phyloP scores from a whole-genome alignment of 2,329 filamentous ascomycete species.

The Colletotrichum chrysophilum region DNA sequence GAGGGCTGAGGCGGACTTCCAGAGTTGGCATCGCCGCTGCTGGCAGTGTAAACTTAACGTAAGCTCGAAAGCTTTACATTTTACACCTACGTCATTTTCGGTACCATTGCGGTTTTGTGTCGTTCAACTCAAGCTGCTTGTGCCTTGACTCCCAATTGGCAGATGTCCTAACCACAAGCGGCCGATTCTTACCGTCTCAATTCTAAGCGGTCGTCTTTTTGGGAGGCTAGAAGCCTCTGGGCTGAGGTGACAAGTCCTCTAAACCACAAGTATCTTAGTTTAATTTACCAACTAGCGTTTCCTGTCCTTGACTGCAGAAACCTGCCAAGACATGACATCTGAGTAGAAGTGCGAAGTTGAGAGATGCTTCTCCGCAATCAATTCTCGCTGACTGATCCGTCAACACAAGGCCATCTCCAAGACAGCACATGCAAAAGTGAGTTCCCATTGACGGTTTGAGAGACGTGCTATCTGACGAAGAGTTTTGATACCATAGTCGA shows the following conservation, averaged over 20 bases:
- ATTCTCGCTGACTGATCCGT: neutral
- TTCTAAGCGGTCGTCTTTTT: neutral
- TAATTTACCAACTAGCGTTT: neutral
- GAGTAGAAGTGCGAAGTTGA: neutral
- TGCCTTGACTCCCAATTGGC: neutral
- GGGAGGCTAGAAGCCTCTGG: neutral
- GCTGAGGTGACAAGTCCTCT: neutral
- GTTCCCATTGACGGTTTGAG: neutral
- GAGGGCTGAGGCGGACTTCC: neutral
- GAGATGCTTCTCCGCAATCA: neutral
- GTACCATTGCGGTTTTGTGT: neutral
- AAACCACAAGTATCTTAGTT: neutral
- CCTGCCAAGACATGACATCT: neutral
- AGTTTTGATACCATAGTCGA: neutral
- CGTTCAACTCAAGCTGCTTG: neutral
- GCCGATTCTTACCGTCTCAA: neutral
- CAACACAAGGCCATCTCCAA: neutral
- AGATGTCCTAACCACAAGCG: neutral
- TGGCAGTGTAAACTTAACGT: neutral
- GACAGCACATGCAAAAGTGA: neutral
- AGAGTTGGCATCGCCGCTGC: neutral
- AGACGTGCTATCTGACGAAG: fast-evolving
- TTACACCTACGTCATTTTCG: neutral
- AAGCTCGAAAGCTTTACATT: neutral
- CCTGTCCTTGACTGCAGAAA: neutral